These are phyloP conservation scores for Posidonia australis DNA, from an alignment of 106 monocot genomes.

Conservation along the genomic window DNA sequence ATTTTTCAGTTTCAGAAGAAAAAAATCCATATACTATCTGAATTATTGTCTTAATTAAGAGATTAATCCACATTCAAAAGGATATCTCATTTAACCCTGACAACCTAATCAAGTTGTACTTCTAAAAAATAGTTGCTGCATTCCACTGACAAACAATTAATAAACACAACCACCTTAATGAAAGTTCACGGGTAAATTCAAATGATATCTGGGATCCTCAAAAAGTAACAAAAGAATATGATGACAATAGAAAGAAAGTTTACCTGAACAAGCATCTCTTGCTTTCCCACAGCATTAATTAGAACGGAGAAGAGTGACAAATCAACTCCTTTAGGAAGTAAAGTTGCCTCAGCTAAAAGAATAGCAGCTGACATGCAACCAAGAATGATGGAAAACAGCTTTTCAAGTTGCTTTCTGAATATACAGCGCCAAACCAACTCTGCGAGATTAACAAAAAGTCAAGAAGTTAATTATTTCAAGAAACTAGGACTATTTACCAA, in stretches of 20 bases:
- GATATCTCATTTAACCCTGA: no score
- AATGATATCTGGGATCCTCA: not conserved
- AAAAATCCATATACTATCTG: no score
- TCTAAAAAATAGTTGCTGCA: no score
- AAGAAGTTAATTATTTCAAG: no score
- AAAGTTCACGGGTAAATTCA: not conserved
- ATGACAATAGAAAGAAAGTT: not conserved
- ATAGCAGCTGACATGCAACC: conserved; percentile 89
- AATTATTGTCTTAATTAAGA: no score
- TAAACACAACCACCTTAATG: no score
- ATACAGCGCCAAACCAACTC: conserved; percentile 91
- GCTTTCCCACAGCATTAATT: conserved; percentile 79
- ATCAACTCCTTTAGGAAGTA: conserved; percentile 82
- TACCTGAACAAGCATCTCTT: conserved; percentile 94
- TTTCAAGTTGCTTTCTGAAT: conserved; percentile 64
- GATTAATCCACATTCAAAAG: no score
- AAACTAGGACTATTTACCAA: no score
- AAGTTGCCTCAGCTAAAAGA: conserved; percentile 93
- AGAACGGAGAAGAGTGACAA: conserved; percentile 89
- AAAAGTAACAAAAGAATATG: not conserved
- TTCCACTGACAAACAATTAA: no score
- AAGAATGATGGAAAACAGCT: conserved; percentile 49
- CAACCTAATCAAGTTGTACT: no score
- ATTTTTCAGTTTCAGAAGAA: no score
- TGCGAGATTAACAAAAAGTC: conserved; percentile 22